phyloP scores from a whole-genome alignment of 2,329 filamentous ascomycete genomes.

The Cladophialophora immunda region DNA sequence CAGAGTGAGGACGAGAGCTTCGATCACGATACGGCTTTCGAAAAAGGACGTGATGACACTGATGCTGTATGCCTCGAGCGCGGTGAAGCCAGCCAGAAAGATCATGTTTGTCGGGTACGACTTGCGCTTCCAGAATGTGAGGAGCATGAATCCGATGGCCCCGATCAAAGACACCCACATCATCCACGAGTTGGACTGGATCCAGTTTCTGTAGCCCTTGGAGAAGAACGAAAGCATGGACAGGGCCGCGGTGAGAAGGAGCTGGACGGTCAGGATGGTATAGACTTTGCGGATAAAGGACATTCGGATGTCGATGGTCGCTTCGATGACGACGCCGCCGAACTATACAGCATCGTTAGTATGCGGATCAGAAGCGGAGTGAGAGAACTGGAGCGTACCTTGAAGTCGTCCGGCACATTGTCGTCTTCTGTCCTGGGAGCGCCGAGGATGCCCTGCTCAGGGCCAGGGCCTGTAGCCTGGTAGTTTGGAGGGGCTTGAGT shows the following conservation, averaged over 20 bases:
- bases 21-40: slow-evolving; percentile 81
- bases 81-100: slow-evolving; percentile 89
- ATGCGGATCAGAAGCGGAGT: background rate
- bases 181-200: slow-evolving; percentile 82
- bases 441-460: slow-evolving; percentile 67
- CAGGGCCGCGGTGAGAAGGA: slow-evolving; percentile 82
- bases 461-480: slow-evolving; percentile 65
- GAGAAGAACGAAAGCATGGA: slow-evolving; percentile 89
- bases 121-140: slow-evolving; percentile 96
- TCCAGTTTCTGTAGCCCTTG: slow-evolving; percentile 80
- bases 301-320: slow-evolving; percentile 93
- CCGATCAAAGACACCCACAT: slow-evolving; percentile 89
- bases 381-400: slow-evolving; percentile 61
- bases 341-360: slow-evolving; percentile 65
- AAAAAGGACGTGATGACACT: slow-evolving; percentile 94
- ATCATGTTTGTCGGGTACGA: slow-evolving; percentile 93
- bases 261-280: slow-evolving; percentile 93
- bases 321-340: slow-evolving; percentile 90
- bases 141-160: slow-evolving; percentile 81
- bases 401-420: slow-evolving; percentile 97
- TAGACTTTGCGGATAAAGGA: slow-evolving; percentile 98
- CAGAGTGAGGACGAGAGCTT: slow-evolving; percentile 85
- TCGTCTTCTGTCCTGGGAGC: slow-evolving; percentile 76
- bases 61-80: slow-evolving; percentile 91
- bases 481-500: slow-evolving; percentile 86